A percentile compares a stretch with the other conserved stretches of the same genome.
phyloP scores from a whole-genome alignment of 148 eudicot species.

The Simmondsia chinensis region DNA sequence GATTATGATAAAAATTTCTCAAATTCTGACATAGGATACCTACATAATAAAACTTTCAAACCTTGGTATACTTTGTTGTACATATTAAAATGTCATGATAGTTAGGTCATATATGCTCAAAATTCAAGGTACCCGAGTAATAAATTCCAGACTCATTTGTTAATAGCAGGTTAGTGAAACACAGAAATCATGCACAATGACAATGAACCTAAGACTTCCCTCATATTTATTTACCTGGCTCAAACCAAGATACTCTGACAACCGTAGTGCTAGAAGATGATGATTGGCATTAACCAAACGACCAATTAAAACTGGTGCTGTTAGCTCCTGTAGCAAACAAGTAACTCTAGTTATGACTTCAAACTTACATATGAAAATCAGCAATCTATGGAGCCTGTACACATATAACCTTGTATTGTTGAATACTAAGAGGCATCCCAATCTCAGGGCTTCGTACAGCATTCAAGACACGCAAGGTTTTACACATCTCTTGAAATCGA shows the following conservation, averaged over 20 bases:
- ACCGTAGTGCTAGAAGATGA: slow-evolving; percentile 71
- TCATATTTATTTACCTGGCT: slow-evolving; percentile 49
- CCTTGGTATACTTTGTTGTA: too few species aligned
- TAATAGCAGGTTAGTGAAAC: too few species aligned
- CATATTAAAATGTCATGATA: too few species aligned
- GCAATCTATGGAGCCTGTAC: not conserved
- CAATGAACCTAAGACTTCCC: too few species aligned
- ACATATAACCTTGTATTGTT: slow-evolving; percentile 82
- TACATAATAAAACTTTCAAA: too few species aligned
- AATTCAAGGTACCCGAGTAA: too few species aligned
- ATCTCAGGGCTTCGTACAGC: slow-evolving; percentile 79
- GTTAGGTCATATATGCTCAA: too few species aligned
- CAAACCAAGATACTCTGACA: slow-evolving; percentile 80
- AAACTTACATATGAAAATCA: not conserved
- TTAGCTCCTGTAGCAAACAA: slow-evolving; percentile 54
- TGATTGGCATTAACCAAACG: slow-evolving; percentile 87
- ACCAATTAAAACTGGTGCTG: slow-evolving; percentile 80
- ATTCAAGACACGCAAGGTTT: slow-evolving; percentile 84
- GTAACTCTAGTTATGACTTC: slow-evolving; percentile 4
- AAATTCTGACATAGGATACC: too few species aligned
- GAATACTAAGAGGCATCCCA: slow-evolving; percentile 93
- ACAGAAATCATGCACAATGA: too few species aligned
- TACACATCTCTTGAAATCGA: slow-evolving; percentile 86
- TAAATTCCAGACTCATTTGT: too few species aligned
- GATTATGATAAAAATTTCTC: too few species aligned